Conservation (phyloP, 1,284 basidiomycete genomes). For the Inonotus hispidus region DNA sequence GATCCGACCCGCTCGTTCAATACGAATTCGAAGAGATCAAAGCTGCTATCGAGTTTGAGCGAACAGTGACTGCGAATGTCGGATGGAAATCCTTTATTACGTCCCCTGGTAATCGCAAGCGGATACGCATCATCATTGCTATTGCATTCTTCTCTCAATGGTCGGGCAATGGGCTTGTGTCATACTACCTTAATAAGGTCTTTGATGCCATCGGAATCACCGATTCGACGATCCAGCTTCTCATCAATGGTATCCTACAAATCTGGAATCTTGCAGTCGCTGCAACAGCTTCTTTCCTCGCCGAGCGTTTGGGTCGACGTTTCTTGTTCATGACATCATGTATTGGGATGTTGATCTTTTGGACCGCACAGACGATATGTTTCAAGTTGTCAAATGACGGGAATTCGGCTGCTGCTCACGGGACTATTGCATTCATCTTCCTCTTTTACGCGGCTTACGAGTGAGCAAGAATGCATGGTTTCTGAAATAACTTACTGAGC, state of each 20-base stretch:
- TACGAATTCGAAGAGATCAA: constrained; percentile 62
- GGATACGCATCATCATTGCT: constrained; percentile 50
- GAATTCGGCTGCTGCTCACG: constrained; percentile 33
- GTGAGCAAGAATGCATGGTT: constrained; percentile 24
- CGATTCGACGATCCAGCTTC: constrained; percentile 45
- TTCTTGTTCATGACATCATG: constrained; percentile 19
- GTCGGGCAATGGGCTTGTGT: constrained; percentile 59
- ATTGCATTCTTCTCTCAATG: constrained; percentile 62
- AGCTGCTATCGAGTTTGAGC: constrained; percentile 45
- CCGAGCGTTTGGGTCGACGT: constrained; percentile 21
- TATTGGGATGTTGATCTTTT: constrained; percentile 38
- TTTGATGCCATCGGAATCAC: constrained; percentile 42
- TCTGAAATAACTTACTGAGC: not conserved
- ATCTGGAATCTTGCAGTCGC: constrained; percentile 25
- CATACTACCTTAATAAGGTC: constrained; percentile 29
- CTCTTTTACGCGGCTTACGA: constrained; percentile 40
- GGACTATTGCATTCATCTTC: constrained; percentile 47
- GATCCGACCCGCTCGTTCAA: constrained; percentile 51
- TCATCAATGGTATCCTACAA: constrained; percentile 60
- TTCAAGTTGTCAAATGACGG: constrained; percentile 34
- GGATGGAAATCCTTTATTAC: constrained; percentile 46
- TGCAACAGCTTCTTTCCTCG: constrained; percentile 21
- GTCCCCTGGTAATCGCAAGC: constrained; percentile 49
- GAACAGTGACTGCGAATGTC: constrained; percentile 36
- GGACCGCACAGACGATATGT: constrained; percentile 38